Evolutionary conservation across 441 rosid genomes (phyloP).

Genomic region (Erodium texanum): DNA sequence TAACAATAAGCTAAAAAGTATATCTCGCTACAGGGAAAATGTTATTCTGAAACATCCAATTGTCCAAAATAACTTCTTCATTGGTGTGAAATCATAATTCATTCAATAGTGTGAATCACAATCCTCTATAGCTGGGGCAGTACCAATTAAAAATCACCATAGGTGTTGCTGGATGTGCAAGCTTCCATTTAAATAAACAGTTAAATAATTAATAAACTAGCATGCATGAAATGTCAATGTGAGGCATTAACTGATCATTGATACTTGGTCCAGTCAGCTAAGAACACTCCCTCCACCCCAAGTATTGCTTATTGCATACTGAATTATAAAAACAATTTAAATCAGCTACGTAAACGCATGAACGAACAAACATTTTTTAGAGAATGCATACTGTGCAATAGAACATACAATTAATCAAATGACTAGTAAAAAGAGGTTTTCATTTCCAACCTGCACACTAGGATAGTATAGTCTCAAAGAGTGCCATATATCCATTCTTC

Average conservation of each 20-base stretch:
- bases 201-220: not conserved
- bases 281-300: not conserved
- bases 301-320: not conserved
- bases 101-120: not conserved
- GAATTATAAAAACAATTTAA: not conserved
- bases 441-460: no score
- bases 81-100: not conserved
- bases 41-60: not conserved
- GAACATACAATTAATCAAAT: no score
- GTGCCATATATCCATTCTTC: no score
- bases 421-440: no score
- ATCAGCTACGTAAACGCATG: no score
- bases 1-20: not conserved
- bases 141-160: not conserved
- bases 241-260: not conserved
- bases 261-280: not conserved
- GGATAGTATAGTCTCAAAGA: no score
- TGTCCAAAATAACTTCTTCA: not conserved
- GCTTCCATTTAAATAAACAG: not conserved
- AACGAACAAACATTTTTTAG: no score
- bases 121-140: not conserved
- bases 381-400: no score
- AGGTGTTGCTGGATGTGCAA: not conserved
- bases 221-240: not conserved
- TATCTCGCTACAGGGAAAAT: not conserved